Conservation (phyloP, 2,329 filamentous ascomycete species). For the Trichoderma breve region DNA sequence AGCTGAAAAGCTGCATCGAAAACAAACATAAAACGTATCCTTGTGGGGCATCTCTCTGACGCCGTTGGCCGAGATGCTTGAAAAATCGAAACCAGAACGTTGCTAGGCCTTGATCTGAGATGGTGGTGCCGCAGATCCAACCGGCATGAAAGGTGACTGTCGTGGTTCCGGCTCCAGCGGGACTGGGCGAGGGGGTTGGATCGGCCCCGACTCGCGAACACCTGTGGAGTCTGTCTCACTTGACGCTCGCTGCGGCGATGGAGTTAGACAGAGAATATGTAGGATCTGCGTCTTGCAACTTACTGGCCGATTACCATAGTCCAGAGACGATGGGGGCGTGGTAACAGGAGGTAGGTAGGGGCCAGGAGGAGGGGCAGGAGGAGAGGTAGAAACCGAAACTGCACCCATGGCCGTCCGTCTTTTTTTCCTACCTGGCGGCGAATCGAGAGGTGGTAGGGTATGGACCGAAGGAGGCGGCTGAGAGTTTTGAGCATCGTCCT, state of each 20-base stretch:
- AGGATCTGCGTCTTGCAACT: background rate
- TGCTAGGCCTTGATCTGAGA: conserved; percentile 13
- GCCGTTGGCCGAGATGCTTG: background rate
- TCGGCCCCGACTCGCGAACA: background rate
- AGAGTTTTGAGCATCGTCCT: background rate
- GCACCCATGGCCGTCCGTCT: conserved; percentile 3
- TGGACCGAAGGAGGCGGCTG: background rate
- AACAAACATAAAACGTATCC: background rate
- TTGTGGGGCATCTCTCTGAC: background rate
- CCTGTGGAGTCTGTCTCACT: background rate
- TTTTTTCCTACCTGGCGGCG: conserved; percentile 8
- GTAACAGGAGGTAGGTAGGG: background rate
- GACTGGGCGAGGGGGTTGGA: conserved; percentile 9
- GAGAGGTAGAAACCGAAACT: background rate
- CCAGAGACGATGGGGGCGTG: background rate
- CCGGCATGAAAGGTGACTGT: conserved; percentile 6
- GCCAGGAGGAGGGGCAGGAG: background rate
- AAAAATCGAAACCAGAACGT: background rate
- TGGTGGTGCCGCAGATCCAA: background rate
- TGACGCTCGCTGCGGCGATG: background rate
- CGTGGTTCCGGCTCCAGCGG: conserved; percentile 10
- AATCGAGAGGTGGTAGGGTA: background rate
- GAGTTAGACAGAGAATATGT: background rate
- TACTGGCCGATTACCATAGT: conserved; percentile 3
- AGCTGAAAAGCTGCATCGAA: background rate